Conservation (phyloP, 2,329 filamentous ascomycete species). For the Xylariaceae sp. region DNA sequence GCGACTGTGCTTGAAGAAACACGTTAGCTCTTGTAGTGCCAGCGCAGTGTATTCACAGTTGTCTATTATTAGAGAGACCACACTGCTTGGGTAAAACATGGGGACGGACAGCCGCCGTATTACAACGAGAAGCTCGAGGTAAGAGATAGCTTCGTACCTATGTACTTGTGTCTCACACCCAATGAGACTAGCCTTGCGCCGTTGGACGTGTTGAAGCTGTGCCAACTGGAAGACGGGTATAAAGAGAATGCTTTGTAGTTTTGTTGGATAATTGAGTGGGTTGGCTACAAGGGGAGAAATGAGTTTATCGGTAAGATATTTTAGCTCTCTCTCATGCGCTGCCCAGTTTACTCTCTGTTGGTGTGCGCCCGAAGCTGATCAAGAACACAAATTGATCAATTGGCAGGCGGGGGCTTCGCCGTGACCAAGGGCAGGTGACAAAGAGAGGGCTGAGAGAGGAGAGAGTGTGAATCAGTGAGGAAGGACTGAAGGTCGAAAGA, state of each 20-base stretch:
- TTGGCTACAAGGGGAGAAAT: too few relatives aligned
- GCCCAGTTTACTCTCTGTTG: too few relatives aligned
- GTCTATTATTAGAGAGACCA: not conserved
- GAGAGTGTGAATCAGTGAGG: not conserved
- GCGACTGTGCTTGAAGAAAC: not conserved
- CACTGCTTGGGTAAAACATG: not conserved
- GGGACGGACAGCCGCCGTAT: not conserved
- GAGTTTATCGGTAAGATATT: too few relatives aligned
- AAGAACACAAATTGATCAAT: conserved; percentile 14
- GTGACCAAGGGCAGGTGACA: conserved; percentile 3
- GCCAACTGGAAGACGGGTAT: conserved; percentile 4
- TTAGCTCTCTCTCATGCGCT: too few relatives aligned
- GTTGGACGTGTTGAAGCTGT: conserved; percentile 19
- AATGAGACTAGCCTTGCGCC: not conserved
- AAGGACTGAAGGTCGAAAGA: conserved; percentile 3
- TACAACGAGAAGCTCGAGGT: not conserved
- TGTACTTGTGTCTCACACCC: not conserved
- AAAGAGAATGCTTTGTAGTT: not conserved
- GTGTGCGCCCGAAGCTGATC: conserved; percentile 16
- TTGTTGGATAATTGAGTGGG: too few relatives aligned
- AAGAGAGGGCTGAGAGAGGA: conserved; percentile 3
- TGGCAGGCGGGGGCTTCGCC: conserved; percentile 7
- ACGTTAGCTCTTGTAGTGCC: conserved; percentile 7
- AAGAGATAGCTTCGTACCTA: conserved; percentile 13
- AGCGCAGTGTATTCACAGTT: not conserved